phyloP scores from a whole-genome alignment of 2,329 filamentous ascomycete genomes.

The Fusarium neocosmosporiellum region DNA sequence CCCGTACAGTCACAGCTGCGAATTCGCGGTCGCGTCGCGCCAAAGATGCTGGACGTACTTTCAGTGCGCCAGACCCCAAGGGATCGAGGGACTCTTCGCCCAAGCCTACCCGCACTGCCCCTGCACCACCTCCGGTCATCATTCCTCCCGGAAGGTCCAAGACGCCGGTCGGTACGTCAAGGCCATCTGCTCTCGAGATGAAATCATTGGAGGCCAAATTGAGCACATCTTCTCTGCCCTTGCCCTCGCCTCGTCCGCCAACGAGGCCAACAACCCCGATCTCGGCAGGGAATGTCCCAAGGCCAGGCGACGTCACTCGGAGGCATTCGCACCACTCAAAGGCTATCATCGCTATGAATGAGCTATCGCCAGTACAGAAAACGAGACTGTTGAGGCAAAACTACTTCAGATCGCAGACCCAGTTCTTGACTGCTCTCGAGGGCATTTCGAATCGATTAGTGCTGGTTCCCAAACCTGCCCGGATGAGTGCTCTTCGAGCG shows the following conservation, averaged over 20 bases:
- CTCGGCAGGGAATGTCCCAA: conserved; percentile 62
- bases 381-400: conserved; percentile 80
- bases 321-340: conserved; percentile 73
- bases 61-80: conserved; percentile 57
- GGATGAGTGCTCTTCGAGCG: conserved; percentile 82
- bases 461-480: conserved; percentile 82
- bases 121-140: conserved; percentile 31
- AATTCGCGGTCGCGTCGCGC: conserved; percentile 63
- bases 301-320: conserved; percentile 63
- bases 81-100: conserved; percentile 42
- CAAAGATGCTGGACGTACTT: conserved; percentile 57
- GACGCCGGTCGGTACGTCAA: conserved; percentile 54
- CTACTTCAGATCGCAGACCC: conserved; percentile 84
- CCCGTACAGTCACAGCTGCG: conserved; percentile 71
- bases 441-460: conserved; percentile 88
- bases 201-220: conserved; percentile 68
- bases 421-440: conserved; percentile 83
- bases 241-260: conserved; percentile 66
- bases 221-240: conserved; percentile 74
- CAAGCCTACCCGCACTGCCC: conserved; percentile 40
- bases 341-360: conserved; percentile 66
- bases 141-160: conserved; percentile 41
- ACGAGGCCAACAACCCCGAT: conserved; percentile 69
- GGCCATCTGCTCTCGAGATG: conserved; percentile 63
- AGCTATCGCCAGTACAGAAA: conserved; percentile 74